These are phyloP conservation scores for Gentiana straminea DNA, from an alignment of 257 asterid genomes.

Conservation along the genomic window DNA sequence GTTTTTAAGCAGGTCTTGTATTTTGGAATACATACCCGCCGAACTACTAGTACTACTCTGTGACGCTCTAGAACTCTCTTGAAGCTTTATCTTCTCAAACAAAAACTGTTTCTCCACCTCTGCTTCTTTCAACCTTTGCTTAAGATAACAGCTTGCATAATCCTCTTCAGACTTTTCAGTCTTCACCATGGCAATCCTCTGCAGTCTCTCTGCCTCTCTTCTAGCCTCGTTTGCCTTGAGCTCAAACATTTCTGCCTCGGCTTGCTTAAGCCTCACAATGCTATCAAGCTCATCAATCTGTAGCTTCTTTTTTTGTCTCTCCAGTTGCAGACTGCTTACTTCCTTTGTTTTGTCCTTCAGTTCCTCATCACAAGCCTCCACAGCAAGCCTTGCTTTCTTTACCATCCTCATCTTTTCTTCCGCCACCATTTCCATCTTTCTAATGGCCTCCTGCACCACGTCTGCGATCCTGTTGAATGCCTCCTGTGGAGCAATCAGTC, in stretches of 20 bases:
- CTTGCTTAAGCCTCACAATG: constrained; percentile 75
- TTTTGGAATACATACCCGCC: constrained; percentile 57
- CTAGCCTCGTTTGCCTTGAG: constrained; percentile 84
- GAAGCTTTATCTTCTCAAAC: constrained; percentile 79
- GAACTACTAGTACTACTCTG: constrained; percentile 36
- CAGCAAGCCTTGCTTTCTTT: constrained; percentile 66
- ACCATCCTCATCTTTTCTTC: constrained; percentile 86
- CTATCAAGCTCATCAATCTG: constrained; percentile 85
- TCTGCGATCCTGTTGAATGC: constrained; percentile 87
- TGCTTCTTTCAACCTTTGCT: constrained; percentile 86
- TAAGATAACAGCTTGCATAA: constrained; percentile 76
- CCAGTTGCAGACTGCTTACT: constrained; percentile 61
- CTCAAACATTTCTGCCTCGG: constrained; percentile 93
- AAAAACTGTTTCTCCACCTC: constrained; percentile 91
- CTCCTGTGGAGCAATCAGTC: constrained; percentile 68
- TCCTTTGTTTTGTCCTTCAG: constrained; percentile 82
- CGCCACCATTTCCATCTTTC: constrained; percentile 82
- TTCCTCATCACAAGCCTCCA: constrained; percentile 87
- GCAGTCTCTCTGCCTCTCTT: constrained; percentile 85
- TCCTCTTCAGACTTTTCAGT: constrained; percentile 84
- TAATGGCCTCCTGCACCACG: constrained; percentile 88
- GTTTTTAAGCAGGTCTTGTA: constrained; percentile 75
- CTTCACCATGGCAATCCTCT: constrained; percentile 75
- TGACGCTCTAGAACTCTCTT: constrained; percentile 59
- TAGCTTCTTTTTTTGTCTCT: constrained; percentile 69